These are phyloP conservation scores for Cutaneotrichosporon cavernicola DNA, from an alignment of 1,284 basidiomycete species.

Conservation along the genomic window DNA sequence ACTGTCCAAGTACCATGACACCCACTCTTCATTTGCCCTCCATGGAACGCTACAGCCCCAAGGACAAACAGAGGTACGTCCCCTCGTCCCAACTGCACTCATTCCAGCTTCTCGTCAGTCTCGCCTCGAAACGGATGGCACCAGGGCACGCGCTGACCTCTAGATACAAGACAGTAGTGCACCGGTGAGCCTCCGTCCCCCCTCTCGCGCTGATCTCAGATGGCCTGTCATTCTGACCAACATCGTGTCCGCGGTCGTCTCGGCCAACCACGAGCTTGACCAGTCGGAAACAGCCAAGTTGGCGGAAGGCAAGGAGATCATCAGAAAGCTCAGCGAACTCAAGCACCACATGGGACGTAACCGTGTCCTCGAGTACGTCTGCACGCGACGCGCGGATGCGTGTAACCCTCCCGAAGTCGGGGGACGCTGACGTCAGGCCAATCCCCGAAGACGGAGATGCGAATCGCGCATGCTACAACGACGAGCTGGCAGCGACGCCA, in stretches of 20 bases:
- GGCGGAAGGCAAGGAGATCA: slow-evolving; percentile 73
- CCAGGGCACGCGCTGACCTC: slow-evolving; percentile 9
- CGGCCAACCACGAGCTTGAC: slow-evolving; percentile 60
- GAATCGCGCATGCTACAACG: slow-evolving; percentile 69
- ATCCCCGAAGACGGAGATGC: slow-evolving; percentile 72
- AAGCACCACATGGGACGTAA: slow-evolving; percentile 90
- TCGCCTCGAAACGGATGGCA: not conserved
- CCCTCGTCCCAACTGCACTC: not conserved
- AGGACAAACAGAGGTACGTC: slow-evolving; percentile 49
- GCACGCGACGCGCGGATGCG: not conserved
- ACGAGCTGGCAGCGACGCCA: slow-evolving; percentile 61
- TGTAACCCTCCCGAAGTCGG: not conserved
- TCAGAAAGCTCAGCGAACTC: slow-evolving; percentile 72
- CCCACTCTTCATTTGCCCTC: slow-evolving; percentile 35
- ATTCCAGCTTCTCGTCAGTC: slow-evolving; percentile 44
- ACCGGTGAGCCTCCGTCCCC: not conserved
- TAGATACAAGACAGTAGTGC: slow-evolving; percentile 48
- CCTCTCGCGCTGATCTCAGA: slow-evolving; percentile 46
- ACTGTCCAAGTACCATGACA: not conserved
- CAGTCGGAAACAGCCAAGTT: slow-evolving; percentile 44
- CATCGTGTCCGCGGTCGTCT: slow-evolving; percentile 70
- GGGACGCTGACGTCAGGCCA: slow-evolving; percentile 54
- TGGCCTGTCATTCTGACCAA: slow-evolving; percentile 89
- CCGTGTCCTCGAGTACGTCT: slow-evolving; percentile 65
- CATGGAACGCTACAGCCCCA: slow-evolving; percentile 44